Percentiles rank a stretch among this genome's conserved stretches.
Evolutionary conservation across 1,284 basidiomycete species (phyloP).

Genomic region (Coniferiporia weirii): DNA sequence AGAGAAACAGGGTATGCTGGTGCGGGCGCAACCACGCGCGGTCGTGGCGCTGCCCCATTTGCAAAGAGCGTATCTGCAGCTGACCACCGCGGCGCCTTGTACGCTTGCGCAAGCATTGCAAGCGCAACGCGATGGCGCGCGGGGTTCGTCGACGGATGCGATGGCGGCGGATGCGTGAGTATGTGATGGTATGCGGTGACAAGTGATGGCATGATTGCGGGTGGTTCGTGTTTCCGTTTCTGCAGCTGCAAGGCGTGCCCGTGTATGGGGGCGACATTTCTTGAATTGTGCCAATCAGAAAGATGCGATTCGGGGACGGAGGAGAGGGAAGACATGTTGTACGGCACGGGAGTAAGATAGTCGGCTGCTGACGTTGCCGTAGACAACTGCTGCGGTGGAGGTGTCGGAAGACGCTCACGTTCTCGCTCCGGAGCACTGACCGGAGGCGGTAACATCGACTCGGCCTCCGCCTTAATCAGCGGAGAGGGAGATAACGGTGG

Average conservation of each 20-base stretch:
- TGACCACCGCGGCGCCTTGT: constrained; percentile 60
- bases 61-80: constrained; percentile 58
- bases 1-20: constrained; percentile 45
- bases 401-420: constrained; percentile 7
- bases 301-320: constrained; percentile 61
- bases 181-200: constrained; percentile 67
- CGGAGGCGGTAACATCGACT: constrained; percentile 23
- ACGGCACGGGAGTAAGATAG: constrained; percentile 63
- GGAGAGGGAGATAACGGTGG: constrained; percentile 29
- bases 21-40: constrained; percentile 49
- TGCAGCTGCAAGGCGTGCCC: constrained; percentile 15
- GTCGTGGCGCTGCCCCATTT: constrained; percentile 47
- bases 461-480: constrained; percentile 24
- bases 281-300: constrained; percentile 34
- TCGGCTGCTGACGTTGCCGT: constrained; percentile 49
- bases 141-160: constrained; percentile 44
- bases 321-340: constrained; percentile 61
- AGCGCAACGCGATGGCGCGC: constrained; percentile 65
- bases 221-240: constrained; percentile 32
- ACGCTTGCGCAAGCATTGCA: constrained; percentile 52
- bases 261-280: neutral
- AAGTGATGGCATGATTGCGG: constrained; percentile 46
- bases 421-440: constrained; percentile 3
- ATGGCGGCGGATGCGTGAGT: constrained; percentile 52
- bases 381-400: constrained; percentile 37